Base-by-base conservation (phyloP, 345 rosid genomes). In the Balakata baccata region DNA sequence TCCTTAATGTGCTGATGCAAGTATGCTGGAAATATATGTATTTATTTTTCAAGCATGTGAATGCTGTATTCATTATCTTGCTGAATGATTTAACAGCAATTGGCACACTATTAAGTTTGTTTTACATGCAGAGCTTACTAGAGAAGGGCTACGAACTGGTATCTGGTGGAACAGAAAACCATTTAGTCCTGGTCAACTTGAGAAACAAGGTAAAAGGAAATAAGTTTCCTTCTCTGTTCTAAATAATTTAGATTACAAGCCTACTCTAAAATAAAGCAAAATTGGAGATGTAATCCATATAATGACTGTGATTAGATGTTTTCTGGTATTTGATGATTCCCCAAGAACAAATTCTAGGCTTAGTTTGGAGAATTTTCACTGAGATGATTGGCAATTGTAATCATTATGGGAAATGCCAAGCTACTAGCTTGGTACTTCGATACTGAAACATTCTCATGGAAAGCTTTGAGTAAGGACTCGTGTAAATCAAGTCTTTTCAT, bases 121-220 rank as follows among this genome's bases (percentile, higher is more conserved):
- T 72, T 11, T 66, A n/a, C 79, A 23, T 85, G 83, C 90, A 94
- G 98, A 61, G 89, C 78, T 80, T 92, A 86, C 74, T 87, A 45
- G 86, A 80, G 70, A 87, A 70, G 77, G 97, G 93, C 64, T 94
- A 94, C 79, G 98, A 92, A 41, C 82, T 94, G 73, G 97, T 94
- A 20, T 94, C 98, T 70, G 98, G 97, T 72, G 98, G 98, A 79
- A 92, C 98, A 25, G 97, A 92, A 4, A 94, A 94, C 81, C 98
- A 94, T 85, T 72, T 94, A 70, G 98, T 94, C 60, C 80, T 94
- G 88, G 96, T 94, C 79, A 94, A 92, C 78, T 81, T 94, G 70
- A 88, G 82, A 79, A 85, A 87, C 83, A 87, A 90, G 96, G 98
- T 92, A 87, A 51, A 69, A 46, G 53, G 43, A 39, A 34, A 38